Evolutionary conservation across 257 asterid genomes (phyloP), one percentile per base, ranked within the genome.

Genomic region (Jacaranda copaia): DNA sequence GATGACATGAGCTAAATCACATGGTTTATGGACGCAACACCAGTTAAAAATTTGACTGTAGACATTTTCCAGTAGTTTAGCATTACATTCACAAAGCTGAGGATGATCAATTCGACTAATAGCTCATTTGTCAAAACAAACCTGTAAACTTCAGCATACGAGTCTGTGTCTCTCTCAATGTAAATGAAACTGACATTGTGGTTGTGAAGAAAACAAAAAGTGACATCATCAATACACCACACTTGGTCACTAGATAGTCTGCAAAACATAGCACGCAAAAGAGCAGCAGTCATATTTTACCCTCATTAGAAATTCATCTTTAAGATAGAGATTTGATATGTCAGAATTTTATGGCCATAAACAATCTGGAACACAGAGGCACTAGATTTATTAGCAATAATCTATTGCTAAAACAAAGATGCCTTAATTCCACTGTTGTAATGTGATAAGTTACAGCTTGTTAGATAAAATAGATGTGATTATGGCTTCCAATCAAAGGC

Each of bases 91-190:
- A 32, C 62, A 69, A 16, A 65, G 83, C 51, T n/a, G 52, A 74
- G 46, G 46, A 72, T 19, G 15, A 49, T 65, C 51, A 59, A 48
- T 61, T 40, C 61, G 14, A 40, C 10, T 35, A 67, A 56, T 32
- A 76, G 72, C 74, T 64, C 75, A 79, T 58, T 49, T n/a, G 72
- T 68, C 78, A 70, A 74, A 80, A 78, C 86, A 83, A 55, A 95
- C 99, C 98, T 86, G 99, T 96, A 79, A 96, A 96, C 90, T 90
- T 96, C 86, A 96, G 93, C 99, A 96, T 96, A 63, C 99, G 99
- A 18, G 99, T 91, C 83, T 96, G 99, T 8, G 99, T 96, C 90
- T 96, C 99, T 85, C 99, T 87, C 89, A 93, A 76, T 75, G 99
- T 96, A 88, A 96, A 96, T 75, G 99, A 96, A 75, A 96, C 99